Conservation (phyloP, 1,284 basidiomycete species). For the Apiotrichum laibachii region DNA sequence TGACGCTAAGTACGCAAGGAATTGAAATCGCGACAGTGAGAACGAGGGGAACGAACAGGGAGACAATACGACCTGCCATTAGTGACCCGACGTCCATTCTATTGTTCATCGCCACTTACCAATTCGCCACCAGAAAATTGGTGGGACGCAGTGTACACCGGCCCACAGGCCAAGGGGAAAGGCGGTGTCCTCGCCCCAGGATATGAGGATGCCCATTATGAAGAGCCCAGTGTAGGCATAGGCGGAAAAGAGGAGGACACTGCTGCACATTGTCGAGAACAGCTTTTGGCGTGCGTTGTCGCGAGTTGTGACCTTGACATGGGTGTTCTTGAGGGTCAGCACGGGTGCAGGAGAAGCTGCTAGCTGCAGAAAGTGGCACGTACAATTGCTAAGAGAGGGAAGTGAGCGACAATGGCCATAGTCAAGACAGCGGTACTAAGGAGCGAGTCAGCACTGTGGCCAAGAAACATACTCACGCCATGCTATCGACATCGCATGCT, state of each 20-base stretch:
- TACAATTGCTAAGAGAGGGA: conserved; percentile 1
- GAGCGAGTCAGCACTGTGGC: neutral
- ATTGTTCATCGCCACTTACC: neutral
- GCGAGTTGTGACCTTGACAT: conserved; percentile 4
- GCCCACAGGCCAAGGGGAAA: neutral
- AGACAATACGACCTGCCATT: neutral
- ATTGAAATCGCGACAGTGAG: neutral
- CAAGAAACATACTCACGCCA: neutral
- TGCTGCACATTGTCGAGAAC: neutral
- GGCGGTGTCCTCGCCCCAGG: neutral
- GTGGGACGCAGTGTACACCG: neutral
- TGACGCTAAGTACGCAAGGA: neutral
- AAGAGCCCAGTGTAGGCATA: neutral
- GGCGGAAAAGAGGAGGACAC: neutral
- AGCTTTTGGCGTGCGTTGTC: neutral
- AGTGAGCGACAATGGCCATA: neutral
- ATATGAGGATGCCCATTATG: neutral
- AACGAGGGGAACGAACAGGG: neutral
- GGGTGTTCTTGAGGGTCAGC: neutral
- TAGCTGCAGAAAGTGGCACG: neutral
- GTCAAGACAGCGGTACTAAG: neutral
- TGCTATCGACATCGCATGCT: neutral
- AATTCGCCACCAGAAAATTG: neutral
- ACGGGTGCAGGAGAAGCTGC: too few species aligned
- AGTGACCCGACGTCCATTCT: neutral